Evolutionary conservation across 2,329 filamentous ascomycete genomes (phyloP).

Genomic region (Epichloe brachyelytri): DNA sequence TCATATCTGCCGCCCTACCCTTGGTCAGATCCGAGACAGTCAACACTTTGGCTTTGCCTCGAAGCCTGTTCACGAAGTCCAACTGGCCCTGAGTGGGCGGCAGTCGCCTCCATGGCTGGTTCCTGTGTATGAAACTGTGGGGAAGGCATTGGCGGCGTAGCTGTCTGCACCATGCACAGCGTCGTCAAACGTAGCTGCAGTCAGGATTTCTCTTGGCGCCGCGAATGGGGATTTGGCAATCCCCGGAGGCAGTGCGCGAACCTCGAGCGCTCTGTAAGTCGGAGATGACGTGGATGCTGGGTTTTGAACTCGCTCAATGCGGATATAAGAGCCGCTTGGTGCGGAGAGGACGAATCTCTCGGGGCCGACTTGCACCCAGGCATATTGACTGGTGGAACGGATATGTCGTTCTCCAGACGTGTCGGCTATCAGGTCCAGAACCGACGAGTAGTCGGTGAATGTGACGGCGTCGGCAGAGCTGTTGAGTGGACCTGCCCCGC

Average conservation of each 20-base stretch:
- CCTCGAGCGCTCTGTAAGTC: conserved; percentile 32
- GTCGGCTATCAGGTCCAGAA: conserved; percentile 84
- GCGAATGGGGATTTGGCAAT: conserved; percentile 48
- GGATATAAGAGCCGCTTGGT: conserved; percentile 47
- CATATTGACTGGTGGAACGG: conserved; percentile 56
- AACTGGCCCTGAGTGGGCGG: conserved; percentile 56
- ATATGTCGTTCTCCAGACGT: conserved; percentile 68
- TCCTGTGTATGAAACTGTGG: conserved; percentile 50
- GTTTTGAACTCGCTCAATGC: conserved; percentile 30
- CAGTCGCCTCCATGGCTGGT: conserved; percentile 55
- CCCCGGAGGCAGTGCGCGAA: conserved; percentile 32
- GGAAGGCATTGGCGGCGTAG: conserved; percentile 55
- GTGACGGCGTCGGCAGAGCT: conserved; percentile 37
- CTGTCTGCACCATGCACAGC: conserved; percentile 80
- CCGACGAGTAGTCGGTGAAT: conserved; percentile 82
- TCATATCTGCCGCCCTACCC: conserved; percentile 78
- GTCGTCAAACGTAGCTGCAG: conserved; percentile 52
- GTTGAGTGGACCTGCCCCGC: conserved; percentile 4
- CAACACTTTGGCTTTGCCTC: conserved; percentile 39
- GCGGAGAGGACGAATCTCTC: conserved; percentile 60
- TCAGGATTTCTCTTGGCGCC: conserved; percentile 54
- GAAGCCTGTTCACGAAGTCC: conserved; percentile 54
- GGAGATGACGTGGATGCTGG: conserved; percentile 10
- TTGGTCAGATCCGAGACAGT: conserved; percentile 51
- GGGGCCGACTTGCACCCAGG: conserved; percentile 72